These are phyloP conservation scores for Penicillium sp. DNA, from an alignment of 2,329 filamentous ascomycete genomes.

Conservation along the genomic window DNA sequence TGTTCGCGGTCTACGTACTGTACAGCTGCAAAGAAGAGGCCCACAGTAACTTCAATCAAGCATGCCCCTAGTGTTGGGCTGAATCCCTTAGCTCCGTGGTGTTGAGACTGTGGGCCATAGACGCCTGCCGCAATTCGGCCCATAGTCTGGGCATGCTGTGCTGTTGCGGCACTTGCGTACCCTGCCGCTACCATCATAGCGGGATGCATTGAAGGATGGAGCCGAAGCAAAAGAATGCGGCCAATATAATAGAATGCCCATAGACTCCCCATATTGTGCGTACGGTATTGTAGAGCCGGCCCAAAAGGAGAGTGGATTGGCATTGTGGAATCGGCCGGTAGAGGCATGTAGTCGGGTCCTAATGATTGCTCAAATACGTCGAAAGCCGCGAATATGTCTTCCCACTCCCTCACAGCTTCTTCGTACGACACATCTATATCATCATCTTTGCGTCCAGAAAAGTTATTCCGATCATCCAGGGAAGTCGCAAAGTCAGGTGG, in stretches of 20 bases:
- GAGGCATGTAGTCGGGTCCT: conserved; percentile 75
- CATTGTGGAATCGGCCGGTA: conserved; percentile 70
- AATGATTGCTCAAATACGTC: conserved; percentile 61
- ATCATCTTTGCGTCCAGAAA: conserved; percentile 50
- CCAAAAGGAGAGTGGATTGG: conserved; percentile 77
- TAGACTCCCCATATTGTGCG: conserved; percentile 82
- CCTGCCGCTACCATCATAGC: conserved; percentile 86
- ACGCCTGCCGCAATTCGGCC: conserved; percentile 80
- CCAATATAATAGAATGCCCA: conserved; percentile 89
- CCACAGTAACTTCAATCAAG: conserved; percentile 80
- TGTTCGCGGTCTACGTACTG: conserved; percentile 75
- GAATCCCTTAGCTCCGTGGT: conserved; percentile 55
- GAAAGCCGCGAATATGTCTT: conserved; percentile 51
- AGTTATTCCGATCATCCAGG: conserved; percentile 21
- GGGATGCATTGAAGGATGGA: conserved; percentile 89
- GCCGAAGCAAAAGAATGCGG: conserved; percentile 78
- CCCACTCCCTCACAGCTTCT: conserved; percentile 80
- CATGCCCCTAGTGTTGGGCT: conserved; percentile 80
- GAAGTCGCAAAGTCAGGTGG: conserved; percentile 59
- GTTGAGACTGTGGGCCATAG: conserved; percentile 49
- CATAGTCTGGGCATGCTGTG: conserved; percentile 71
- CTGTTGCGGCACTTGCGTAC: conserved; percentile 74
- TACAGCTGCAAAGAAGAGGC: conserved; percentile 84
- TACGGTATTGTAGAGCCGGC: conserved; percentile 77
- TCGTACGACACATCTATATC: conserved; percentile 69